Percentiles rank a stretch among this genome's conserved stretches.
These are phyloP conservation scores for Uronychia setigera DNA, from an alignment of 73 alveolate species.

Conservation along the genomic window DNA sequence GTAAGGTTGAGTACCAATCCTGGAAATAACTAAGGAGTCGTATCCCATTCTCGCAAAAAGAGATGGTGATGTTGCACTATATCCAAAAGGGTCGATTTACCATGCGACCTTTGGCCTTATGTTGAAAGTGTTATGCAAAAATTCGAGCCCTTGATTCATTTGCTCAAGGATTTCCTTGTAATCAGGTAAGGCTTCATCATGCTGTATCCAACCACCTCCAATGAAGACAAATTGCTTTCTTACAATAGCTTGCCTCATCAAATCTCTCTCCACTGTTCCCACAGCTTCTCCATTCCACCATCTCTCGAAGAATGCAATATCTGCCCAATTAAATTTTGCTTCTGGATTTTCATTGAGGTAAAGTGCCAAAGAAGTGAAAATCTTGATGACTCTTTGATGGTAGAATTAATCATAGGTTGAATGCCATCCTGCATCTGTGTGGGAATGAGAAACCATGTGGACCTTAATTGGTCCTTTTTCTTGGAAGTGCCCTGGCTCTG, in stretches of 20 bases:
- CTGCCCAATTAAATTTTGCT: not conserved
- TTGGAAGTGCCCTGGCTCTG: too few species aligned
- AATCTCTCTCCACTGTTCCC: constrained; percentile 17
- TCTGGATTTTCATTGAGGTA: not conserved
- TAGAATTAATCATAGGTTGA: constrained; percentile 51
- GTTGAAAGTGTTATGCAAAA: constrained; percentile 73
- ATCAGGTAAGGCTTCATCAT: constrained; percentile 89
- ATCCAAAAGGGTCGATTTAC: constrained; percentile 93
- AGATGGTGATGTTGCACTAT: constrained; percentile 60
- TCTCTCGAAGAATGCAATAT: not conserved
- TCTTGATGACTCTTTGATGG: constrained; percentile 11
- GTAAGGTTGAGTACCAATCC: constrained; percentile 36
- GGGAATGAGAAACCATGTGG: too few species aligned
- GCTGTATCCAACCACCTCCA: constrained; percentile 84
- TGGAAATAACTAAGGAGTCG: constrained; percentile 49
- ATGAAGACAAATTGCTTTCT: constrained; percentile 56
- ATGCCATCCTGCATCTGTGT: too few species aligned
- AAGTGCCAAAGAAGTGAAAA: constrained; percentile 12
- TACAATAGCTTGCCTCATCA: not conserved
- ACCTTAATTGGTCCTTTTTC: too few species aligned
- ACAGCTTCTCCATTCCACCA: constrained; percentile 6
- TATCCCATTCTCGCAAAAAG: constrained; percentile 48
- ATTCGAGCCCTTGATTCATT: constrained; percentile 77
- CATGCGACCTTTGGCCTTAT: constrained; percentile 79
- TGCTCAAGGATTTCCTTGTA: constrained; percentile 65